Percentiles rank a stretch among this genome's conserved stretches.
phyloP scores from a whole-genome alignment of 2,329 filamentous ascomycete genomes.

The Penicillium thymicola region DNA sequence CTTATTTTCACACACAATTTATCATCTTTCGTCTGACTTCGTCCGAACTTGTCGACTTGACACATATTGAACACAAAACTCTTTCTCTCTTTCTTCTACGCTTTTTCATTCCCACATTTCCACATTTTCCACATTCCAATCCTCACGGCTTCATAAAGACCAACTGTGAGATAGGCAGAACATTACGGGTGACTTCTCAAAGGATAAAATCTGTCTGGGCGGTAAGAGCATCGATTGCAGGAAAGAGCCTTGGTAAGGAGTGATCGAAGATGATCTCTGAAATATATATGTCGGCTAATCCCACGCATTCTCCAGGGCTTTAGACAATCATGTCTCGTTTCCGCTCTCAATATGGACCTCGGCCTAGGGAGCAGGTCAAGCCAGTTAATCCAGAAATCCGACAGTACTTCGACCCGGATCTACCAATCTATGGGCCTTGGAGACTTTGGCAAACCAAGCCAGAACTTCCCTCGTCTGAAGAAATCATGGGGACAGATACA shows the following conservation, averaged over 20 bases:
- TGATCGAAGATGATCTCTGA: background rate
- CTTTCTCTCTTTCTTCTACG: background rate
- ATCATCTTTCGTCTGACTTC: background rate
- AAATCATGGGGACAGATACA: constrained; percentile 34
- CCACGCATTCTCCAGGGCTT: too few species aligned
- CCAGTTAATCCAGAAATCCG: background rate
- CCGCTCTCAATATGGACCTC: background rate
- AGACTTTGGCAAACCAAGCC: constrained; percentile 23
- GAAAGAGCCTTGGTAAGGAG: background rate
- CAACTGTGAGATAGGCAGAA: too few species aligned
- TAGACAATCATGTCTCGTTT: background rate
- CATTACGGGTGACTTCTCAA: too few species aligned
- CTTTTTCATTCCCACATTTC: background rate
- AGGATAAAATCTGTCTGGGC: too few species aligned
- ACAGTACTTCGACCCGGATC: background rate
- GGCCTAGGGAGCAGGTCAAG: background rate
- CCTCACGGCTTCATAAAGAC: background rate
- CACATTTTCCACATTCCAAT: background rate
- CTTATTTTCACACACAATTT: background rate
- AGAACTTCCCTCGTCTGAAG: constrained; percentile 40
- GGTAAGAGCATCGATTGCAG: background rate
- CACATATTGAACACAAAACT: background rate
- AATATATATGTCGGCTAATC: background rate
- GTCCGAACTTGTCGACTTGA: too few species aligned
- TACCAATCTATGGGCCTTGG: constrained; percentile 1